Evolutionary conservation across 805 yeast genomes (phyloP).

Genomic region (Lipomyces yamanashiensis): DNA sequence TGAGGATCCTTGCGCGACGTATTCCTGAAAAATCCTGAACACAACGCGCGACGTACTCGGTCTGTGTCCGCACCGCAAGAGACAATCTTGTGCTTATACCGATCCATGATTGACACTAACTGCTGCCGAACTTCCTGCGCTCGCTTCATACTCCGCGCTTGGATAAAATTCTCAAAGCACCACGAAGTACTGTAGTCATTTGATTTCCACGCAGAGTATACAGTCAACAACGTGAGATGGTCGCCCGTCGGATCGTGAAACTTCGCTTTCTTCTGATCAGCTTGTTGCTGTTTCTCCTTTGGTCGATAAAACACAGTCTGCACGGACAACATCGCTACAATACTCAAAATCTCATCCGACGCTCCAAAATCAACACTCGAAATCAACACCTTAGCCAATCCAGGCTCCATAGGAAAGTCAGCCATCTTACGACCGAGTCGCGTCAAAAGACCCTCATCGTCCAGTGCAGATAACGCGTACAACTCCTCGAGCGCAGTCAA

Average conservation of each 20-base stretch:
- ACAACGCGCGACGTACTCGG: slow-evolving; percentile 57
- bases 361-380: slow-evolving; percentile 66
- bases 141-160: slow-evolving; percentile 70
- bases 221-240: slow-evolving; percentile 73
- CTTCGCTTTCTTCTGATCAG: slow-evolving; percentile 63
- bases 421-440: slow-evolving; percentile 83
- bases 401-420: slow-evolving; percentile 90
- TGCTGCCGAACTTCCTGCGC: slow-evolving; percentile 76
- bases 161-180: slow-evolving; percentile 85
- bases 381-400: slow-evolving; percentile 76
- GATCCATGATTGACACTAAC: slow-evolving; percentile 55
- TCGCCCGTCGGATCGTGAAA: slow-evolving; percentile 70
- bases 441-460: slow-evolving; percentile 77
- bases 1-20: slow-evolving; percentile 69
- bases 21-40: slow-evolving; percentile 73
- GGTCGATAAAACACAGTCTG: slow-evolving; percentile 73
- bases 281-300: slow-evolving; percentile 62
- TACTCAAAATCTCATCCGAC: slow-evolving; percentile 67
- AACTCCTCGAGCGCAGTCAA: slow-evolving; percentile 77
- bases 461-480: slow-evolving; percentile 87
- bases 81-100: slow-evolving; percentile 41
- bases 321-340: slow-evolving; percentile 84
- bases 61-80: slow-evolving; percentile 46
- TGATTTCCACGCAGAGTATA: slow-evolving; percentile 77
- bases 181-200: slow-evolving; percentile 71